These are phyloP conservation scores for Eremothecium coryli DNA, from an alignment of 1,139 yeast genomes.

Conservation along the genomic window DNA sequence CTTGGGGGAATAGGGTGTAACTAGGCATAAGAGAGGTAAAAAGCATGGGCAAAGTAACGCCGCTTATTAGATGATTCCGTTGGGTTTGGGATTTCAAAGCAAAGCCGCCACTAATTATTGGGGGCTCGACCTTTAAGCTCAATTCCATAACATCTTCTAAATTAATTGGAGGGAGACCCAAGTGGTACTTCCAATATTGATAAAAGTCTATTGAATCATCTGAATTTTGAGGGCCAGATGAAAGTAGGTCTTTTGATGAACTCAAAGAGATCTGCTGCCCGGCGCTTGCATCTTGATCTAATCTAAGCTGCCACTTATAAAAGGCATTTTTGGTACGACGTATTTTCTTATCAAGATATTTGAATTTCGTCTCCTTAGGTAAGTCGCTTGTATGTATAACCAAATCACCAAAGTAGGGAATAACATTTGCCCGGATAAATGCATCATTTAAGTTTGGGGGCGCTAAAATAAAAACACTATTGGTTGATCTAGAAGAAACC, in stretches of 20 bases:
- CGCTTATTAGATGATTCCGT: conserved; percentile 37
- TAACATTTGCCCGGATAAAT: conserved; percentile 67
- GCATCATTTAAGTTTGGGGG: conserved; percentile 80
- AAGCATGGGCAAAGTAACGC: conserved; percentile 51
- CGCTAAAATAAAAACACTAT: conserved; percentile 40
- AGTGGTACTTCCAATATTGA: conserved; percentile 26
- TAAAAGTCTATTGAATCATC: conserved; percentile 11
- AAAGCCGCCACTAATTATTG: conserved; percentile 18
- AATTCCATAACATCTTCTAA: conserved; percentile 24
- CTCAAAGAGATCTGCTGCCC: background rate
- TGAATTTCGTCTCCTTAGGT: conserved; percentile 26
- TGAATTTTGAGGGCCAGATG: background rate
- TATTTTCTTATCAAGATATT: conserved; percentile 56
- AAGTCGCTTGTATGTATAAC: conserved; percentile 28
- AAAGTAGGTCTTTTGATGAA: background rate
- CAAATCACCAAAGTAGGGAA: conserved; percentile 88
- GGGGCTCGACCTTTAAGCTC: conserved; percentile 25
- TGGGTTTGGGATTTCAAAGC: conserved; percentile 20
- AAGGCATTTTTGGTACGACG: conserved; percentile 66
- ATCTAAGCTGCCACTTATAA: conserved; percentile 57
- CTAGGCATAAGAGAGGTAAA: conserved; percentile 47
- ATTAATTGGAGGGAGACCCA: conserved; percentile 21
- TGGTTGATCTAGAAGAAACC: conserved; percentile 43
- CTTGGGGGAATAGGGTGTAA: conserved; percentile 46
- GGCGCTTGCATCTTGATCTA: conserved; percentile 11